A percentile compares a stretch with the other conserved stretches of the same genome.
Conservation (phyloP, 1,284 basidiomycete species). For the Chondrostereum purpureum region DNA sequence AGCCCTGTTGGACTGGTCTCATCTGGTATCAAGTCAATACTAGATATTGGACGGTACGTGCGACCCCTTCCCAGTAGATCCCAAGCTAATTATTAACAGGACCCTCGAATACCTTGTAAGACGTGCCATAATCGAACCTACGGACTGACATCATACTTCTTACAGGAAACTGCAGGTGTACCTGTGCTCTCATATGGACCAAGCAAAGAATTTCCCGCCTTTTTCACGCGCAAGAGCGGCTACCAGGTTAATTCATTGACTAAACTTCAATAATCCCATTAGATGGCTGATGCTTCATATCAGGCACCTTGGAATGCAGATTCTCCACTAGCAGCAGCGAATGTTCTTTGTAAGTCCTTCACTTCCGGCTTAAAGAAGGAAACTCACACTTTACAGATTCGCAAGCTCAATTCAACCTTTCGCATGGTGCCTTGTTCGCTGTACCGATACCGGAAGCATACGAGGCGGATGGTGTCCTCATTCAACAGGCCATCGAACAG, state of each 20-base stretch:
- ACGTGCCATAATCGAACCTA: slow-evolving; percentile 1
- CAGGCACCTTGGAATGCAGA: slow-evolving; percentile 69
- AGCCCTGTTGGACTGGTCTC: slow-evolving; percentile 89
- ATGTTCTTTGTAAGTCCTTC: slow-evolving; percentile 57
- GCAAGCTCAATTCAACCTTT: slow-evolving; percentile 57
- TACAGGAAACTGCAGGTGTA: slow-evolving; percentile 92
- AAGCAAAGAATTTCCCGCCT: slow-evolving; percentile 86
- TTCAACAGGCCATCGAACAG: slow-evolving; percentile 81
- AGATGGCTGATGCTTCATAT: slow-evolving; percentile 2
- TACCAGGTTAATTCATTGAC: slow-evolving; percentile 52
- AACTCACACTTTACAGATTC: slow-evolving; percentile 34
- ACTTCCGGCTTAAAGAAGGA: neutral
- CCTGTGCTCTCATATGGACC: slow-evolving; percentile 80
- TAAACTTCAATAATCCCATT: neutral
- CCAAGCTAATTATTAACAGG: slow-evolving; percentile 26
- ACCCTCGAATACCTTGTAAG: slow-evolving; percentile 90
- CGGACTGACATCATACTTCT: slow-evolving; percentile 5
- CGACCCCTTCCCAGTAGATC: neutral
- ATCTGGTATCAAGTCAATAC: slow-evolving; percentile 91
- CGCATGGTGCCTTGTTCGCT: slow-evolving; percentile 76
- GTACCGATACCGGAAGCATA: slow-evolving; percentile 86
- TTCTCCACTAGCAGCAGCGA: slow-evolving; percentile 59
- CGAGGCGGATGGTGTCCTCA: slow-evolving; percentile 56
- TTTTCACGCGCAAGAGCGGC: slow-evolving; percentile 84
- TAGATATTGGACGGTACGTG: slow-evolving; percentile 79